Evolutionary conservation across 768 basidiomycete species (phyloP), one percentile per base, ranked within the genome.

Genomic region (Phanerochaete sordida): DNA sequence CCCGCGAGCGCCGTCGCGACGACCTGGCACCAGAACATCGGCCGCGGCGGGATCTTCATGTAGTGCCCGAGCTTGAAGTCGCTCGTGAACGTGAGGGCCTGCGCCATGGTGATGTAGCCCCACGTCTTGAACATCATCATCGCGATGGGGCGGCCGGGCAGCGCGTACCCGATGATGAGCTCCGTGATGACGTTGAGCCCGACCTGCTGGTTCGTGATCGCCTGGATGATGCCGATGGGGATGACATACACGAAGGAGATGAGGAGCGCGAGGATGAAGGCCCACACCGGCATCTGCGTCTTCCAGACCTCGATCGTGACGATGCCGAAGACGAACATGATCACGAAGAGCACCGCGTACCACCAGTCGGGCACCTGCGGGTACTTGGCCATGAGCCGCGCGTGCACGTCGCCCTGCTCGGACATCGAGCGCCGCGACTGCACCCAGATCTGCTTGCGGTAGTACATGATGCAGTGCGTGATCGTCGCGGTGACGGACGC

Each of bases 331-430:
- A 75, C 79, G 67, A 90, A 90, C 84, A 88, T 88, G 63, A 71
- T 49, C 59, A 84, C 79, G 72, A 92, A 90, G 53, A 94, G 78
- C 44, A 79, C 67, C 12, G 76, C 70, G 70, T 93, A 94, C 92
- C 92, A 94, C 91, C 89, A 93, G 61, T 92, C 82, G 1, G 91
- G 92, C 21, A 93, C 86, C 72, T 87, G 88, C 1, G 76, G 79
- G 68, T 94, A 94, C 49, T 74, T 73, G 12, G 81, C 76, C 93
- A 94, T 94, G 43, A 94, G 77, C 12, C 90, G 83, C 21, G 90
- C 89, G 66, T 94, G 92, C 61, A 94, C 83, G 73, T 94, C 92
- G 2, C 88, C 85, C 66, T 93, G 90, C 65, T 93, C 92, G 49
- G 80, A 73, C 74, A 92, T 81, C 16, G 90, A 81, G 52, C 86